phyloP scores from a whole-genome alignment of 768 basidiomycete species.

The Clathrus columnatus region DNA sequence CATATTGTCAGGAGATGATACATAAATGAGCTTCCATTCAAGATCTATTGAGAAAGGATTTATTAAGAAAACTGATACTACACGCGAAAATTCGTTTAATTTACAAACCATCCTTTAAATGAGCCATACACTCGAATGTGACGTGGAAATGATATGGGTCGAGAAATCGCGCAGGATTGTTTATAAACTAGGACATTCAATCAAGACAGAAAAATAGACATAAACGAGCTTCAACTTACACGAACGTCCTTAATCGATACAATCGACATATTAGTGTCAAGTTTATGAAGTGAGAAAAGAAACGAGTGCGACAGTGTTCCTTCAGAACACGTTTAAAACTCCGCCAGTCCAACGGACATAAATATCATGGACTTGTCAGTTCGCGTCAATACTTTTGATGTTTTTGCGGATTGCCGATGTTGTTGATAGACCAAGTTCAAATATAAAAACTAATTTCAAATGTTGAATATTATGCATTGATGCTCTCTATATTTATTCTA shows the following conservation, averaged over 20 bases:
- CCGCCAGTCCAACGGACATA: too few species aligned
- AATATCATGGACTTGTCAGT: too few species aligned
- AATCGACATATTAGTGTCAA: conserved; percentile 10
- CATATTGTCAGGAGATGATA: conserved; percentile 86
- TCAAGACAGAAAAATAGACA: not conserved
- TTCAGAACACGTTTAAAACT: too few species aligned
- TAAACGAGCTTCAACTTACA: conserved; percentile 1
- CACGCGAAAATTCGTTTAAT: not conserved
- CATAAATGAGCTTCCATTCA: conserved; percentile 97
- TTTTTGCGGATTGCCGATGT: too few species aligned
- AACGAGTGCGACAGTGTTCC: too few species aligned
- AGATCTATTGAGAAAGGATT: conserved; percentile 49
- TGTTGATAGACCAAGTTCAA: too few species aligned
- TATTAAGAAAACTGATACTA: not conserved
- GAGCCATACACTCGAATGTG: conserved; percentile 94
- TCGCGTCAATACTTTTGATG: too few species aligned
- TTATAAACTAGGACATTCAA: conserved; percentile 51
- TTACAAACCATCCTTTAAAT: conserved; percentile 71
- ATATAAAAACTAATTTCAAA: too few species aligned
- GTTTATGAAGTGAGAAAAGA: too few species aligned
- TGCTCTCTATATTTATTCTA: too few species aligned
- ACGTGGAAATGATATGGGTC: conserved; percentile 91
- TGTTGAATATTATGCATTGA: too few species aligned
- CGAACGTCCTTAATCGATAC: conserved; percentile 8
- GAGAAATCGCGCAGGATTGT: conserved; percentile 87